Evolutionary conservation across 331 rosid genomes (phyloP), one percentile per base, ranked within the genome.

Genomic region (Erythrophleum ivorense): DNA sequence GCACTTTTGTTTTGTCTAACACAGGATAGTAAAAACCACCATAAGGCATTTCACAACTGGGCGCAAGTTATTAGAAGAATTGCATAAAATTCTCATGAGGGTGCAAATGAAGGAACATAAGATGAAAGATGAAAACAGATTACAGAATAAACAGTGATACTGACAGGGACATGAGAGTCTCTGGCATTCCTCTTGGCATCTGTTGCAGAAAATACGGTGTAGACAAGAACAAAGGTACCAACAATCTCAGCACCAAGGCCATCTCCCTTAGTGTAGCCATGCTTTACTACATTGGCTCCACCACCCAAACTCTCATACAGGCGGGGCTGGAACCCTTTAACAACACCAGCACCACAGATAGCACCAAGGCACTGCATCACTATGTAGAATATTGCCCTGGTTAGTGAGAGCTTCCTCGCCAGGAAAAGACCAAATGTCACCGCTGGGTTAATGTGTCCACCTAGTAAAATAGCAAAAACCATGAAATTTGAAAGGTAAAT

Each of bases 401-500:
- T 89, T 3, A 94, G 91, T 3, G 98, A 94, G 14, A 94, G 85
- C 83, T 92, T 94, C 78, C 98, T 92, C 12, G 95, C 98, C 88
- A 94, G 65, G 57, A 94, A 87, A 0, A 94, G 91, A 7, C 97
- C 97, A 58, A 91, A 93, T 16, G 97, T 91, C 85, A 91, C 97
- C 4, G 97, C 97, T n/a, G 97, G 98, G 84, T 94, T 94, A 3
- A 94, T 91, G 86, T 94, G 98, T 78, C 98, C 98, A 15, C 98
- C 98, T 94, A 53, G 59, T 53, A 15, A 15, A 53, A 15, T 3
- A 4, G 59, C 7, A 53, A 53, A 53, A 53, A 18, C 18, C 59
- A 53, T 53, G 59, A 16, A 53, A 15, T 18, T 53, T 53, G 7
- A 53, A 50, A 53, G 59, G 21, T 53, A 0, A 15, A 16, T 15